These are phyloP conservation scores for Lachnellula occidentalis DNA, from an alignment of 2,329 filamentous ascomycete species.

Conservation along the genomic window DNA sequence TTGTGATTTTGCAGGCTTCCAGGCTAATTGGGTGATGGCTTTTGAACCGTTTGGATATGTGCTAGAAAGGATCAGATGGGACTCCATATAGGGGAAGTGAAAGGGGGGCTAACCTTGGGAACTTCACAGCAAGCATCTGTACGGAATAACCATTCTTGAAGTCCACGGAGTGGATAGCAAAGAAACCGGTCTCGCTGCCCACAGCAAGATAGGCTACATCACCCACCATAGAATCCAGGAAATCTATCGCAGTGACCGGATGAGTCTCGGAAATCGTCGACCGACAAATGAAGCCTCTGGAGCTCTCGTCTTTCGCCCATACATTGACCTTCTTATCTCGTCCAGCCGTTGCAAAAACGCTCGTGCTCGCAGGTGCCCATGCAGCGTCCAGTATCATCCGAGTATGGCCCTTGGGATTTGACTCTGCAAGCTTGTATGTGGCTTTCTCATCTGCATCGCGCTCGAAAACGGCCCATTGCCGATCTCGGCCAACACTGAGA, in stretches of 20 bases:
- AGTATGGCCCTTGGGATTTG: constrained; percentile 79
- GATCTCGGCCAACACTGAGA: constrained; percentile 83
- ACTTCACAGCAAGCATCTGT: constrained; percentile 13
- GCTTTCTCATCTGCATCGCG: constrained; percentile 35
- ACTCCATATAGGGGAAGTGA: background rate
- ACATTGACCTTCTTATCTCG: constrained; percentile 80
- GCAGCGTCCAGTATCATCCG: constrained; percentile 88
- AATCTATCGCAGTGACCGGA: constrained; percentile 68
- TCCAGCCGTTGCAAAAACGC: constrained; percentile 78
- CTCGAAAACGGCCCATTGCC: constrained; percentile 83
- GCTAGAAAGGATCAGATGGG: constrained; percentile 29
- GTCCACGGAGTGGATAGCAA: constrained; percentile 25
- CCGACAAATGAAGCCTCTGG: constrained; percentile 26
- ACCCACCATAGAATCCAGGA: constrained; percentile 38
- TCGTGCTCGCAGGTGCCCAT: constrained; percentile 57
- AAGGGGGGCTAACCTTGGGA: constrained; percentile 19
- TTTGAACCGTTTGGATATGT: constrained; percentile 39
- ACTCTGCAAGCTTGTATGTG: constrained; percentile 52
- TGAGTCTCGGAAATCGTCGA: constrained; percentile 49
- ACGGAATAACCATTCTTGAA: constrained; percentile 26
- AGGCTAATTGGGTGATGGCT: constrained; percentile 51
- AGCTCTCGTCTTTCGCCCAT: constrained; percentile 44
- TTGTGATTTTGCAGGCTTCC: constrained; percentile 47
- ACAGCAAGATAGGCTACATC: constrained; percentile 43
- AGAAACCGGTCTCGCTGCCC: constrained; percentile 45